These are phyloP conservation scores for Sporothrix sp. DNA, from an alignment of 2,329 filamentous ascomycete genomes.

Conservation along the genomic window DNA sequence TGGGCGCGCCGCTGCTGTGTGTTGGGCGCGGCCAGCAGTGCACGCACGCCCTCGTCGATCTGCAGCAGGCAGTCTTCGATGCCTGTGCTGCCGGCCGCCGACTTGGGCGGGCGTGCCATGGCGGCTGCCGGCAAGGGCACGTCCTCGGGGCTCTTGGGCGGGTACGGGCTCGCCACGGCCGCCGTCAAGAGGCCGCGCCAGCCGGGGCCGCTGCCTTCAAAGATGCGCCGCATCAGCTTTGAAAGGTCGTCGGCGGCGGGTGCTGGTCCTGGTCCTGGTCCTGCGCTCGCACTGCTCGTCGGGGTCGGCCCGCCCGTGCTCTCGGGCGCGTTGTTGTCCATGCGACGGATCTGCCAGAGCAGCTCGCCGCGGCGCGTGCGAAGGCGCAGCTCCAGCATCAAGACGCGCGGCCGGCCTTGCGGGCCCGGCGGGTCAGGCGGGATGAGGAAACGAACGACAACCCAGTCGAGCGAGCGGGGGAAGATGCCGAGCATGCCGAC, in stretches of 20 bases:
- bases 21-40: conserved; percentile 19
- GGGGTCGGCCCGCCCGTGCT: not conserved
- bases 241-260: conserved; percentile 27
- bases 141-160: not conserved
- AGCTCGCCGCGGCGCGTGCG: conserved; percentile 36
- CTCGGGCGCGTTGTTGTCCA: conserved; percentile 18
- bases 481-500: conserved; percentile 42
- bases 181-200: conserved; percentile 40
- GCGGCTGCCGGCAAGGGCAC: not conserved
- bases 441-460: conserved; percentile 46
- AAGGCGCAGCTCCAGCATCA: conserved; percentile 46
- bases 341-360: conserved; percentile 42
- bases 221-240: conserved; percentile 34
- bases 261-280: not conserved
- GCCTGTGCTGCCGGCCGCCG: conserved; percentile 24
- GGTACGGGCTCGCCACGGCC: conserved; percentile 32
- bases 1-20: conserved; percentile 12
- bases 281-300: not conserved
- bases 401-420: conserved; percentile 23
- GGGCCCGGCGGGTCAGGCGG: not conserved
- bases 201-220: conserved; percentile 33
- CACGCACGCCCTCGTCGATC: conserved; percentile 38
- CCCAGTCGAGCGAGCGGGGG: conserved; percentile 47
- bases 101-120: not conserved
- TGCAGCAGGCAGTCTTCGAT: conserved; percentile 37